Percentiles rank a stretch among this genome's conserved stretches.
Evolutionary conservation across 1,284 basidiomycete genomes (phyloP).

Genomic region (Apiotrichum domesticum): DNA sequence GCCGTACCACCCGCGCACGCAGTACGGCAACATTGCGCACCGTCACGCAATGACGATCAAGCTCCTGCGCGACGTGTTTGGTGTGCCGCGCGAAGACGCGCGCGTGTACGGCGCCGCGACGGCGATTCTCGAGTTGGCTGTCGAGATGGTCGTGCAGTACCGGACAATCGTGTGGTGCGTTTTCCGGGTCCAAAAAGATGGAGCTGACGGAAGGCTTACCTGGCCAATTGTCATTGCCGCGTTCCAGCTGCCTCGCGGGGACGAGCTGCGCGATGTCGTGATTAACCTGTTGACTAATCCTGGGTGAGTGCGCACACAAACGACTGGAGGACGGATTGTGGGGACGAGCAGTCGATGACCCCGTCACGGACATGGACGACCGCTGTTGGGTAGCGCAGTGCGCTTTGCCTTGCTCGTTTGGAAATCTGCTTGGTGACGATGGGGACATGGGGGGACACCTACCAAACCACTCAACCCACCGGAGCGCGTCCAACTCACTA

Average conservation of each 20-base stretch:
- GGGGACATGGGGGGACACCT: too few relatives aligned
- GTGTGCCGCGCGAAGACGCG: constrained; percentile 21
- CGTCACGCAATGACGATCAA: constrained; percentile 33
- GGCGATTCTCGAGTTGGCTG: constrained; percentile 36
- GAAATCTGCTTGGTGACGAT: too few relatives aligned
- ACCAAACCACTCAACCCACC: too few relatives aligned
- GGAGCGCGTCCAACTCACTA: too few relatives aligned
- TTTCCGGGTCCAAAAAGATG: too few relatives aligned
- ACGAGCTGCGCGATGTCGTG: constrained; percentile 23
- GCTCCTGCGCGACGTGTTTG: constrained; percentile 32
- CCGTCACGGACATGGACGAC: too few relatives aligned
- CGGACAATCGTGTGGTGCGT: constrained; percentile 30
- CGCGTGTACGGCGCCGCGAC: constrained; percentile 21
- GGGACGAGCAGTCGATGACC: too few relatives aligned
- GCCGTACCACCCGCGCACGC: constrained; percentile 32
- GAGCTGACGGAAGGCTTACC: constrained; percentile 24
- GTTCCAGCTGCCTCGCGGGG: constrained; percentile 27
- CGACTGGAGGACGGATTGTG: too few relatives aligned
- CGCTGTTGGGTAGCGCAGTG: too few relatives aligned
- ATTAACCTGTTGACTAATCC: constrained; percentile 29
- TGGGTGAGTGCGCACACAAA: constrained; percentile 16
- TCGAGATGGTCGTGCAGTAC: constrained; percentile 28
- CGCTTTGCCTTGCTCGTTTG: too few relatives aligned
- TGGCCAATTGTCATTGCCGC: constrained; percentile 40
- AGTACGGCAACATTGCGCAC: constrained; percentile 37